Evolutionary conservation across 805 yeast species (phyloP).

Genomic region (Zygosaccharomyces lentus): DNA sequence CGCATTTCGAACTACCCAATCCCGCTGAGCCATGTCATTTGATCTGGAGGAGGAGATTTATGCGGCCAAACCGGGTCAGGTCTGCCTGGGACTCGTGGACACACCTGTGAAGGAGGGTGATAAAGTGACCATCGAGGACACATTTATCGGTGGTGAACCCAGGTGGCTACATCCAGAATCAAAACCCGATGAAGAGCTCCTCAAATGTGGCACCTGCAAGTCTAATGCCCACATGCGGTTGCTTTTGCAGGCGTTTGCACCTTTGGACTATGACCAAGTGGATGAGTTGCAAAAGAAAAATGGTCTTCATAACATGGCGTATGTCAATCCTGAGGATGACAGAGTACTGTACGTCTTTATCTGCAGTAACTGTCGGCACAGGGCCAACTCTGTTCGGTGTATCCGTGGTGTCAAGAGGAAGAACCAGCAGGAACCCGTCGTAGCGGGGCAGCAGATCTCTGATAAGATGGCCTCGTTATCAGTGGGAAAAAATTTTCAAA

Average conservation of each 20-base stretch:
- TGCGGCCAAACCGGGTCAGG: slow-evolving; percentile 32
- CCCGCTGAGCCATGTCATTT: background rate
- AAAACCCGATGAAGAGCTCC: slow-evolving; percentile 48
- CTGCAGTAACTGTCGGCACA: slow-evolving; percentile 69
- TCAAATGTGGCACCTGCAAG: slow-evolving; percentile 65
- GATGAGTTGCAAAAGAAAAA: slow-evolving; percentile 17
- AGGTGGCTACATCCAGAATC: slow-evolving; percentile 64
- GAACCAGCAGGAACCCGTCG: slow-evolving; percentile 40
- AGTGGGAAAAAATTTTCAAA: slow-evolving; percentile 40
- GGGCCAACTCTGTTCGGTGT: slow-evolving; percentile 67
- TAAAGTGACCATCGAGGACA: slow-evolving; percentile 53
- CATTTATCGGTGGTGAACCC: slow-evolving; percentile 79
- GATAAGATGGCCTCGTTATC: slow-evolving; percentile 40
- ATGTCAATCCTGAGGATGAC: slow-evolving; percentile 57
- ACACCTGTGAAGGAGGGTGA: slow-evolving; percentile 46
- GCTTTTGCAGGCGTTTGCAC: slow-evolving; percentile 75
- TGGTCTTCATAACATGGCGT: slow-evolving; percentile 13
- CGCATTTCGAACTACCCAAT: too few relatives aligned
- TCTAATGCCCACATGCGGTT: slow-evolving; percentile 50
- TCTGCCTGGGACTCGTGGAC: slow-evolving; percentile 63
- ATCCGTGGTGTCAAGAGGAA: slow-evolving; percentile 72
- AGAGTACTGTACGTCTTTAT: slow-evolving; percentile 77
- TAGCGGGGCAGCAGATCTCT: slow-evolving; percentile 41
- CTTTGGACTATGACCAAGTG: slow-evolving; percentile 46
- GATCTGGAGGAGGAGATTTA: slow-evolving; percentile 25